Conservation (phyloP, 129 eudicot species). For the Flaveria ramosissima region DNA sequence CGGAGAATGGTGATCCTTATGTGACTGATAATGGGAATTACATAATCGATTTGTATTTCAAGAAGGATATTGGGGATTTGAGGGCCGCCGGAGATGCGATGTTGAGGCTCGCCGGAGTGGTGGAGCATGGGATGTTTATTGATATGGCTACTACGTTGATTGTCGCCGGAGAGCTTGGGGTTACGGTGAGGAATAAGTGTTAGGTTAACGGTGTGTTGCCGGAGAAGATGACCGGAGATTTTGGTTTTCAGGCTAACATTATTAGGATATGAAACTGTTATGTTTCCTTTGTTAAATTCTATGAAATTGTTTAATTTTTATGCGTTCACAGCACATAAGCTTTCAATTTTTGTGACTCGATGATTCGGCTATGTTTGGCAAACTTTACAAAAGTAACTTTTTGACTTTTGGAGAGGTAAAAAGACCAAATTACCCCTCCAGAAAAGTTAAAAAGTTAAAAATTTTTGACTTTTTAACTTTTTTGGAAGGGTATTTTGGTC, state of each 20-base stretch:
- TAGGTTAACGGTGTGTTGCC: slow-evolving; percentile 6
- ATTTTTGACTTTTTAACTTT: too few species aligned
- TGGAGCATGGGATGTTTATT: slow-evolving; percentile 97
- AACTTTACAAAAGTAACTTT: too few species aligned
- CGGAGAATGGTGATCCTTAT: slow-evolving; percentile 41
- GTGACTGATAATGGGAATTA: slow-evolving; percentile 86
- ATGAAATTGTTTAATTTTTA: neutral
- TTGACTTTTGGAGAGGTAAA: too few species aligned
- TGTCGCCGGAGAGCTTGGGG: slow-evolving; percentile 78
- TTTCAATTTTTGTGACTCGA: too few species aligned
- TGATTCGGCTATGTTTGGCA: too few species aligned
- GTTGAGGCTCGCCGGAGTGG: slow-evolving; percentile 79
- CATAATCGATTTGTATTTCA: slow-evolving; percentile 74
- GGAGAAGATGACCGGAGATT: neutral
- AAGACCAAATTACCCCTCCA: too few species aligned
- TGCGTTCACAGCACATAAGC: neutral
- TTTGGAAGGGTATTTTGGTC: too few species aligned
- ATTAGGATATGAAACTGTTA: neutral
- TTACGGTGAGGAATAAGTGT: slow-evolving; percentile 63
- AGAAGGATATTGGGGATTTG: slow-evolving; percentile 81
- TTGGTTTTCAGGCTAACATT: slow-evolving; percentile 25
- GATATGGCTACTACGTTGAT: slow-evolving; percentile 87
- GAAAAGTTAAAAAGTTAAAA: too few species aligned
- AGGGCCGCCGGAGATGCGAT: slow-evolving; percentile 76
- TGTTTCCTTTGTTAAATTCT: neutral